phyloP scores from a whole-genome alignment of 2,329 filamentous ascomycete species.

The Beauveria scarabaeidicola region DNA sequence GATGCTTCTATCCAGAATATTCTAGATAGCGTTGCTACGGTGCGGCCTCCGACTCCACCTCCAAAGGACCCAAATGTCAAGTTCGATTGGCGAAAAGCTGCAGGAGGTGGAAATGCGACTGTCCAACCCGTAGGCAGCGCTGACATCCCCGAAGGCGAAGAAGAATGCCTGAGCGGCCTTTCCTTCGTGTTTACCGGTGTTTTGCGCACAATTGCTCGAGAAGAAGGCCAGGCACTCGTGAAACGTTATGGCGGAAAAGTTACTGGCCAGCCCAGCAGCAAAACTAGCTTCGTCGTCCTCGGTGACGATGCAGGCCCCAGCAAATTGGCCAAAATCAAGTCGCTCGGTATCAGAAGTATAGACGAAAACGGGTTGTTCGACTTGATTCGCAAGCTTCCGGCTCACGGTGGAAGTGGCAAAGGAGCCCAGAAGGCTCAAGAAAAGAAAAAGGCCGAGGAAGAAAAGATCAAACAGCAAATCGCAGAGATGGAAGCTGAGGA shows the following conservation, averaged over 20 bases:
- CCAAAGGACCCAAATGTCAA: constrained; percentile 61
- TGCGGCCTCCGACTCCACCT: constrained; percentile 78
- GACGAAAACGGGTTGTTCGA: constrained; percentile 88
- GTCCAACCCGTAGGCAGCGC: constrained; percentile 52
- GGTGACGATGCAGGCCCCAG: constrained; percentile 87
- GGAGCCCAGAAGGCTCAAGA: constrained; percentile 78
- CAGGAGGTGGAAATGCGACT: constrained; percentile 51
- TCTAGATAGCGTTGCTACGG: constrained; percentile 74
- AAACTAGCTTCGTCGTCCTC: constrained; percentile 89
- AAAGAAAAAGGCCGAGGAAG: constrained; percentile 77
- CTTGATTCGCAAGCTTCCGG: constrained; percentile 71
- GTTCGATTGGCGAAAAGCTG: constrained; percentile 66
- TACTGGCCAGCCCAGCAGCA: constrained; percentile 74
- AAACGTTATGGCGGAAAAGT: constrained; percentile 94
- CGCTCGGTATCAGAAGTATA: constrained; percentile 79
- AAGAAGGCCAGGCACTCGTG: constrained; percentile 76
- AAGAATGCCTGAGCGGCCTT: constrained; percentile 83
- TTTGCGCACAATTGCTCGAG: constrained; percentile 68
- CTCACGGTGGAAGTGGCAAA: constrained; percentile 79
- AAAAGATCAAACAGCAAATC: constrained; percentile 71
- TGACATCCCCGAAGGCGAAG: constrained; percentile 73
- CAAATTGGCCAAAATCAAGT: constrained; percentile 79
- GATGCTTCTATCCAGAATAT: constrained; percentile 69
- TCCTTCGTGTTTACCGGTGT: constrained; percentile 95
- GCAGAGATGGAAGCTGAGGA: constrained; percentile 82